These are phyloP conservation scores for Astragalus membranaceus DNA, from an alignment of 306 rosid species.

Conservation along the genomic window DNA sequence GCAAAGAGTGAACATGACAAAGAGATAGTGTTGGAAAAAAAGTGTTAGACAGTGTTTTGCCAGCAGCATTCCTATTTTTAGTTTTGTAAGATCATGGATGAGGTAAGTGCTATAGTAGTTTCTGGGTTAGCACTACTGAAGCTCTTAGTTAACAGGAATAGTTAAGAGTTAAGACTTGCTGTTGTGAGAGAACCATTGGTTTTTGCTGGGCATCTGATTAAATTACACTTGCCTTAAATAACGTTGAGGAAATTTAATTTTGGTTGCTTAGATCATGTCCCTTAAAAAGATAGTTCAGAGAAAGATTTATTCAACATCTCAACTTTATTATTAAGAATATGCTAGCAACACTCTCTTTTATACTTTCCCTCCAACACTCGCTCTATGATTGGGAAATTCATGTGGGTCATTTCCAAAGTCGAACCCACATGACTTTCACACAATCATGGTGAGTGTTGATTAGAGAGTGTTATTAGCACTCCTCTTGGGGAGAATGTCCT, in stretches of 20 bases:
- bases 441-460: too few relatives aligned
- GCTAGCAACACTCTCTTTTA: too few relatives aligned
- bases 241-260: neutral
- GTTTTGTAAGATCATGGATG: neutral
- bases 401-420: too few relatives aligned
- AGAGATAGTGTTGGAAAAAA: too few relatives aligned
- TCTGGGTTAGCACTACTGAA: slow-evolving; percentile 1
- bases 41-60: too few relatives aligned
- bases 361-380: too few relatives aligned
- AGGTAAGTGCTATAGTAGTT: neutral
- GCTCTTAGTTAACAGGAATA: neutral
- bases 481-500: neutral
- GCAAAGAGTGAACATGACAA: neutral
- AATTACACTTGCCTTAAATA: neutral
- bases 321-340: neutral
- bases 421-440: too few relatives aligned
- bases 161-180: neutral
- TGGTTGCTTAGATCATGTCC: neutral
- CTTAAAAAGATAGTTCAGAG: neutral
- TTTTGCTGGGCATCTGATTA: neutral
- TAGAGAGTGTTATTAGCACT: too few relatives aligned
- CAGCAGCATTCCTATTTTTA: neutral
- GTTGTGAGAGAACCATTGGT: neutral
- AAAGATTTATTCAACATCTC: neutral
- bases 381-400: too few relatives aligned